Evolutionary conservation across 305 asterid species (phyloP).

Genomic region (Salvia sclarea): DNA sequence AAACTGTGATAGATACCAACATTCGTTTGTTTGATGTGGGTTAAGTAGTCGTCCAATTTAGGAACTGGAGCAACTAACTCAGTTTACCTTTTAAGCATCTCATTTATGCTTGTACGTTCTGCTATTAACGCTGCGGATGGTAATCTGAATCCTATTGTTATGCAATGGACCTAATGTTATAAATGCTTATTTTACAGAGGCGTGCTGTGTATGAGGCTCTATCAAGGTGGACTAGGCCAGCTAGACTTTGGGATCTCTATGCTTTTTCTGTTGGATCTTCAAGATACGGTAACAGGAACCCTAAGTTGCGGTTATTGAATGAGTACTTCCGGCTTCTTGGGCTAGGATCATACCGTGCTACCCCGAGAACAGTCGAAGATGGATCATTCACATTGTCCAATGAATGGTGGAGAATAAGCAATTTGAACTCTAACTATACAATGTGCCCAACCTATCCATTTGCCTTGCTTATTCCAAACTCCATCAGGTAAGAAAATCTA

Average conservation of each 20-base stretch:
- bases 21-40: background rate
- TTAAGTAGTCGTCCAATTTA: background rate
- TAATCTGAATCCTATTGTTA: slow-evolving; percentile 11
- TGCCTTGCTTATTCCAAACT: slow-evolving; percentile 88
- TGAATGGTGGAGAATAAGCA: slow-evolving; percentile 92
- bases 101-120: slow-evolving; percentile 16
- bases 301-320: slow-evolving; percentile 76
- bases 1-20: background rate
- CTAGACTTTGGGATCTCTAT: slow-evolving; percentile 89
- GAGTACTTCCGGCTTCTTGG: slow-evolving; percentile 97
- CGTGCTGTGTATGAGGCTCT: slow-evolving; percentile 85
- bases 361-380: slow-evolving; percentile 64
- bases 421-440: slow-evolving; percentile 66
- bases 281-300: slow-evolving; percentile 55
- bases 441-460: slow-evolving; percentile 90
- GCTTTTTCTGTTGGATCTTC: slow-evolving; percentile 76
- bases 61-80: background rate
- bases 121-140: slow-evolving; percentile 17
- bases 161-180: slow-evolving; percentile 23
- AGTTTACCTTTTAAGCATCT: slow-evolving; percentile 17
- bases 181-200: slow-evolving; percentile 61
- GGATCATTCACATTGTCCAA: slow-evolving; percentile 72
- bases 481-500: slow-evolving; percentile 60
- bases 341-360: slow-evolving; percentile 53
- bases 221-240: slow-evolving; percentile 70